Evolutionary conservation across 73 alveolate species (phyloP), one percentile per base, ranked within the genome.

Genomic region (Uronychia binucleata): DNA sequence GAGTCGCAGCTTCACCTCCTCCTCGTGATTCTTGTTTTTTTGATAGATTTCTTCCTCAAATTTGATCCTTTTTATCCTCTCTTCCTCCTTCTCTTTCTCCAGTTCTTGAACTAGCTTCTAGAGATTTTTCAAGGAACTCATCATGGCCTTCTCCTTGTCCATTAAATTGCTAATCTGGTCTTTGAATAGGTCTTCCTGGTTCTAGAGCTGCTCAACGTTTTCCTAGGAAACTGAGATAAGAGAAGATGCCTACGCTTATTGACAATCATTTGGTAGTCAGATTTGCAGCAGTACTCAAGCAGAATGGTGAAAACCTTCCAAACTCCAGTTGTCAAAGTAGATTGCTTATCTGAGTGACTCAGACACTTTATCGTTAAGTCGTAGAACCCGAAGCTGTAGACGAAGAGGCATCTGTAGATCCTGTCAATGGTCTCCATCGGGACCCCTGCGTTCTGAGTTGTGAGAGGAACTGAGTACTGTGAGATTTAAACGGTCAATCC

Each of bases 291-390:
- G 78, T 88, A 91, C 82, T 91, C 96, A 1, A 88, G 80, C 28
- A 91, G 78, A 1, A 91, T 84, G 26, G 96, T 77, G 78, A 88
- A 91, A 28, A 91, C 96, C 78, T 91, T 91, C 94, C 96, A 91
- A 0, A 91, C 77, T 1, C 90, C 81, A 0, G 95, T 31, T 11
- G 75, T 31, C 19, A 92, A 46, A 19, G 79, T 35, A 58, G 59
- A 86, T 29, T 77, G 82, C 31, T 92, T 74, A 25, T 85, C 91
- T 34, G 94, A 60, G 81, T 91, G 96, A 26, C 83, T 75, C 26
- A 91, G 88, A 29, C 88, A 77, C 59, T 78, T 83, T 34, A 80
- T 67, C 0, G 86, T 80, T 74, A 91, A 30, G 28, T 91, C 94
- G 80, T 88, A 87, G 58, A 91, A 91, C 1, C 96, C 96, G 0